Evolutionary conservation across 176 grass and related monocot species (phyloP).

Genomic region (Chrysopogon serrulatus): DNA sequence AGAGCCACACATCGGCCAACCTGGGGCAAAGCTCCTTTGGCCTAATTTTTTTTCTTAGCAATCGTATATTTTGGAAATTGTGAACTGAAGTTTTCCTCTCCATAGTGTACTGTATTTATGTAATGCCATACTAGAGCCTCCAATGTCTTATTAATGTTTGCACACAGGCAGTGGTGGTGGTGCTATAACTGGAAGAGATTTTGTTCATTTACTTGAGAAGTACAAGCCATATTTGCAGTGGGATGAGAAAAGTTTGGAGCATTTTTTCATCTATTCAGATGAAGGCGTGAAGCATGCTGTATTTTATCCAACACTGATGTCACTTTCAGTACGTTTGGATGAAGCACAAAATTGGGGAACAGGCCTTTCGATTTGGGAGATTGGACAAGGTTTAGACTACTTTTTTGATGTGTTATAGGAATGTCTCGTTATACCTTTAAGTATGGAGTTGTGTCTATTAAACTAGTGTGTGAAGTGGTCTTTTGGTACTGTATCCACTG

Average conservation of each 20-base stretch:
- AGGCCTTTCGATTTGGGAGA: conserved; percentile 88
- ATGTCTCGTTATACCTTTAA: neutral
- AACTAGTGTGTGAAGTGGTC: neutral
- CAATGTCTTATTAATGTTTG: conserved; percentile 2
- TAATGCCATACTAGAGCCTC: neutral
- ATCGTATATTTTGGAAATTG: neutral
- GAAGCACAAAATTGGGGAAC: conserved; percentile 66
- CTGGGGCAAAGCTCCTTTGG: neutral
- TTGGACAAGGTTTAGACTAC: conserved; percentile 91
- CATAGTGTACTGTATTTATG: no score
- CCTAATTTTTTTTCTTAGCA: neutral
- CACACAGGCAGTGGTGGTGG: conserved; percentile 52
- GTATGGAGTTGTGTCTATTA: neutral
- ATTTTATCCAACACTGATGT: conserved; percentile 78
- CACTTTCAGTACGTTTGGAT: conserved; percentile 69
- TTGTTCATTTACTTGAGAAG: conserved; percentile 66
- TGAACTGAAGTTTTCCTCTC: neutral
- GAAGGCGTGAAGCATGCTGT: conserved; percentile 64
- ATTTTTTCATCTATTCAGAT: conserved; percentile 74
- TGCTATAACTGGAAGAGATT: conserved; percentile 73
- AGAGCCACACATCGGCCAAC: neutral
- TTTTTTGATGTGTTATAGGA: conserved; percentile 82
- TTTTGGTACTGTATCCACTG: neutral
- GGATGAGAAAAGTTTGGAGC: conserved; percentile 83
- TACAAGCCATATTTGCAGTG: conserved; percentile 68